phyloP scores from a whole-genome alignment of 352 stramenopile species.

The Achlya hypogyna region DNA sequence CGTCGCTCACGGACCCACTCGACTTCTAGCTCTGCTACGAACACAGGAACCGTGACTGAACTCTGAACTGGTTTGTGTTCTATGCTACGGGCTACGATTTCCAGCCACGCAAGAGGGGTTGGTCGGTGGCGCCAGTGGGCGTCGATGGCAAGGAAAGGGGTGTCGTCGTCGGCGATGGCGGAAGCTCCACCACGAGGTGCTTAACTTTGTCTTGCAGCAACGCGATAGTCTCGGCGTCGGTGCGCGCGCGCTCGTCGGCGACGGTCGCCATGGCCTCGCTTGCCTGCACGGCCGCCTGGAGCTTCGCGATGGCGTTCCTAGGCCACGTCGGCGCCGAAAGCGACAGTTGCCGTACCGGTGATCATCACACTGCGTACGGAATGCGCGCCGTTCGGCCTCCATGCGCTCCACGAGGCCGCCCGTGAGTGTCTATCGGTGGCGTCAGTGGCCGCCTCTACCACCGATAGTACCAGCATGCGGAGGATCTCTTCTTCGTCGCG shows the following conservation, averaged over 20 bases:
- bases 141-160: not conserved
- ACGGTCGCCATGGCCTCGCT: not conserved
- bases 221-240: constrained; percentile 23
- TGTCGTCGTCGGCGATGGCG: not conserved
- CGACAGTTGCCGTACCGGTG: not conserved
- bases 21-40: no score
- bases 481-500: not conserved
- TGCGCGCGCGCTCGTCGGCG: constrained; percentile 2
- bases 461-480: not conserved
- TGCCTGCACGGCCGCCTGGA: not conserved
- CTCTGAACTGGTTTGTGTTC: no score
- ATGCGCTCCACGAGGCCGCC: not conserved
- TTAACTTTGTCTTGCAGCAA: constrained; percentile 25
- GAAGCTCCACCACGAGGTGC: constrained; percentile 23
- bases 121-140: not conserved
- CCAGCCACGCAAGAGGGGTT: not conserved
- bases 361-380: not conserved
- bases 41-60: no score
- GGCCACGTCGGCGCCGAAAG: not conserved
- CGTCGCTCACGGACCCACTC: not conserved
- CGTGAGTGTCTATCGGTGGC: not conserved
- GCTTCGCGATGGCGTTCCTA: not conserved
- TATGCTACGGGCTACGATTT: not conserved
- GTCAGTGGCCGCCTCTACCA: no score
- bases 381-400: not conserved